phyloP scores from a whole-genome alignment of 2,329 filamentous ascomycete genomes.

The Aspergillus brasiliensis region DNA sequence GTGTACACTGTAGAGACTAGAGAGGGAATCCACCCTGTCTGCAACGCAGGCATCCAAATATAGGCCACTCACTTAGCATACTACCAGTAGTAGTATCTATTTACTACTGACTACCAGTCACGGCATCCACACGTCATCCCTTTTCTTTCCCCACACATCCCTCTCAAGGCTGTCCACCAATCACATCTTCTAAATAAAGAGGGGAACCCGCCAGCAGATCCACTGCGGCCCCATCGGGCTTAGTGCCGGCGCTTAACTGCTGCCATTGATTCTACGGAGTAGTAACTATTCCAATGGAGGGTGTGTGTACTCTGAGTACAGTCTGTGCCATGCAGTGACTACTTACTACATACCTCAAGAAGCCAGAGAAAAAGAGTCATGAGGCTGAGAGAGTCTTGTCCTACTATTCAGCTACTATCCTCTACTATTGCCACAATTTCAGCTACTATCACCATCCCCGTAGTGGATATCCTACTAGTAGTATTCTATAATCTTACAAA shows the following conservation, averaged over 20 bases:
- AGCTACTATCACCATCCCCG: no score
- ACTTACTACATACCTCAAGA: no score
- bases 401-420: no score
- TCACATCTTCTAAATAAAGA: background rate
- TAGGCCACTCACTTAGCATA: background rate
- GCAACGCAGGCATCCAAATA: background rate
- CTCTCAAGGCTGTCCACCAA: background rate
- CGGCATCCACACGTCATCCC: constrained; percentile 1
- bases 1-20: no score
- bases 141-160: constrained; percentile 14
- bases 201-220: constrained; percentile 7
- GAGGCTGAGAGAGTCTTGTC: no score
- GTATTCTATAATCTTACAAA: background rate
- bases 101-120: no score
- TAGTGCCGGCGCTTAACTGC: constrained; percentile 28
- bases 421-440: no score
- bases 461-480: no score
- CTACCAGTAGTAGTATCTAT: background rate
- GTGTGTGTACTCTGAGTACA: background rate
- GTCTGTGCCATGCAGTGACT: no score
- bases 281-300: no score
- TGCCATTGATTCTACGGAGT: no score
- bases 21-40: background rate
- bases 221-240: background rate
- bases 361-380: no score